phyloP scores from a whole-genome alignment of 2,329 filamentous ascomycete genomes.

The Rachicladosporium sp. region DNA sequence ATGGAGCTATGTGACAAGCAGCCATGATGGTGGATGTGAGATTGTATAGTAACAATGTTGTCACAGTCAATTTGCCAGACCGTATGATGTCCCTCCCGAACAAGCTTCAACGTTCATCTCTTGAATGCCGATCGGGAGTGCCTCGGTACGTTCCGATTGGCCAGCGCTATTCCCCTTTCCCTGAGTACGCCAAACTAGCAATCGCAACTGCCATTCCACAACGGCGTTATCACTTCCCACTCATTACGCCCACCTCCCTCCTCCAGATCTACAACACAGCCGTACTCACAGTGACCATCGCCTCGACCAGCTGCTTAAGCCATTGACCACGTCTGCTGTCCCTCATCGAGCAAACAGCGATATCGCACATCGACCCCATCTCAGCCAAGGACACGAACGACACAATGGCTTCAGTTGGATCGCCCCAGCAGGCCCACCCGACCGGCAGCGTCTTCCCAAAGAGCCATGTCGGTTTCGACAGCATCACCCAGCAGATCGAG shows the following conservation, averaged over 20 bases:
- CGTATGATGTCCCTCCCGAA: too few species aligned
- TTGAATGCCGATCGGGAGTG: too few species aligned
- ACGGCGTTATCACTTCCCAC: constrained; percentile 4
- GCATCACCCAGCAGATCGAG: constrained; percentile 99
- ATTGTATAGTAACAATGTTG: not conserved
- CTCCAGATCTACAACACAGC: constrained; percentile 3
- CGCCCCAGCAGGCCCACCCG: constrained; percentile 35
- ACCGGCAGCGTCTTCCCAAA: constrained; percentile 62
- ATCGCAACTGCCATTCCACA: not conserved
- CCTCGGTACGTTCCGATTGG: too few species aligned
- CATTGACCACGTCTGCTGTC: constrained; percentile 1
- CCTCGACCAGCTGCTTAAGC: not conserved
- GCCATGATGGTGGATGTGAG: constrained; percentile 22
- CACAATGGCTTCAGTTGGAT: constrained; percentile 4
- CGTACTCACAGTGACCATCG: constrained; percentile 3
- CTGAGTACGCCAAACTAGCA: too few species aligned
- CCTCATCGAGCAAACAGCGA: constrained; percentile 1
- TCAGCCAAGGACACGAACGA: not conserved
- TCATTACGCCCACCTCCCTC: constrained; percentile 4
- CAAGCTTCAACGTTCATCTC: too few species aligned
- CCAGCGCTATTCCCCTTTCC: too few species aligned
- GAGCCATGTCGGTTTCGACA: constrained; percentile 99
- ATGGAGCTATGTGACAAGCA: constrained; percentile 24
- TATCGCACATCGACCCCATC: constrained; percentile 2
- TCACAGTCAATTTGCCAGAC: not conserved